Conservation (phyloP, 768 basidiomycete genomes). For the Pulveroboletus sp. region DNA sequence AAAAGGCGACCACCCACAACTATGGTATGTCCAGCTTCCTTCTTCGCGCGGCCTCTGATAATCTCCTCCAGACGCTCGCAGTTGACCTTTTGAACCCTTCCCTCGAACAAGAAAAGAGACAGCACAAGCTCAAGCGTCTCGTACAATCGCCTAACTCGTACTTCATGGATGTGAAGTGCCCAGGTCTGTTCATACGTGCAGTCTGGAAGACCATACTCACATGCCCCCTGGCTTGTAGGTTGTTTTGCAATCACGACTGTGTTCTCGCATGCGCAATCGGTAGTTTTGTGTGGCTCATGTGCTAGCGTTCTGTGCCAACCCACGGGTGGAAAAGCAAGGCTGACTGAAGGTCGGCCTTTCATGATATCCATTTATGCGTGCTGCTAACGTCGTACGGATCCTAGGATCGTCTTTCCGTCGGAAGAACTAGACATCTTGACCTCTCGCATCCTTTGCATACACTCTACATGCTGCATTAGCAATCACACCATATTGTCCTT, state of each 20-base stretch:
- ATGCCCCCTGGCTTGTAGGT: slow-evolving; percentile 41
- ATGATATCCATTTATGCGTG: neutral
- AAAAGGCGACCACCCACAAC: slow-evolving; percentile 8
- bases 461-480: slow-evolving; percentile 1
- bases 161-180: slow-evolving; percentile 99
- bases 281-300: slow-evolving; percentile 91
- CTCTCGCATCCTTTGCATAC: neutral
- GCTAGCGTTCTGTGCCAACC: slow-evolving; percentile 95
- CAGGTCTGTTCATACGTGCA: slow-evolving; percentile 55
- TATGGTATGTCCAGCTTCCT: slow-evolving; percentile 15
- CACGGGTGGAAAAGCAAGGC: slow-evolving; percentile 94
- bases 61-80: slow-evolving; percentile 78
- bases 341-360: slow-evolving; percentile 84
- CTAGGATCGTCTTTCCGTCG: slow-evolving; percentile 95
- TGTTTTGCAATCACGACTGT: slow-evolving; percentile 96
- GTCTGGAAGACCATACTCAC: neutral
- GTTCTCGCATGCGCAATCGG: slow-evolving; percentile 99
- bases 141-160: slow-evolving; percentile 98
- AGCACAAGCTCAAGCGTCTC: slow-evolving; percentile 99
- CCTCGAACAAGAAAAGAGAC: slow-evolving; percentile 75
- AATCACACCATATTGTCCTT: neutral
- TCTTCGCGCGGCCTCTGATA: slow-evolving; percentile 3
- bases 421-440: slow-evolving; percentile 62
- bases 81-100: slow-evolving; percentile 97
- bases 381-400: slow-evolving; percentile 11